Evolutionary conservation across 2,329 filamentous ascomycete genomes (phyloP), one percentile per base, ranked within the genome.

Genomic region (Colletotrichum zoysiae): DNA sequence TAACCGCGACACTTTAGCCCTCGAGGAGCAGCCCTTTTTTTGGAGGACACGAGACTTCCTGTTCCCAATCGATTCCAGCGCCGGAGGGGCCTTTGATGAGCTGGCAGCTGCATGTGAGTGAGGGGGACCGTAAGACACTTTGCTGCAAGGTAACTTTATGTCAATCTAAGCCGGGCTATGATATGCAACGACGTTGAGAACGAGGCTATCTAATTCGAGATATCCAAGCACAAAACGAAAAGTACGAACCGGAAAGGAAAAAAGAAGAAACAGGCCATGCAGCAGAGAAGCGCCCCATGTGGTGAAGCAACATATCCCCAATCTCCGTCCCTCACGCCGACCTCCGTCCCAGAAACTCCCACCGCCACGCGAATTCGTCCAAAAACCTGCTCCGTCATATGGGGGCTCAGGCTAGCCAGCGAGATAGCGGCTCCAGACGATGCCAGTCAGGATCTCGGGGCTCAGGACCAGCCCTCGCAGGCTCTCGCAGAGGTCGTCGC

Each of bases 401-500:
- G 18, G 2, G 2, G 9, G 2, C n/a, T 5, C 3, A 12, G 2
- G n/a, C 9, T 8, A 18, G 7, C 7, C 18, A 23, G 2, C 2
- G 9, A 35, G 26, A 2, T 16, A 5, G 9, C 53, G 20, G 53
- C 16, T 9, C 50, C 5, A 18, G 12, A 62, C 12, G 9, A 62
- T 51, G 2, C 9, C 18, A 2, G 12, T 7, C 4, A 62, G 18
- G 12, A 62, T 9, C 33, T 62, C 46, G 8, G 59, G 46, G 23
- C 48, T 35, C 33, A 51, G n/a, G 44, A 40, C 59, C 7, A 40
- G 46, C 0, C n/a, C 59, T 18, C 11, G n/a, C 40, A 62, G 26
- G 14, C 5, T 26, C 16, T 40, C 14, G 26, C n/a, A n/a, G 7
- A 50, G 14, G 8, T 40, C 20, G 0, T 46, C 11, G 1, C 7